Evolutionary conservation across 2,329 filamentous ascomycete species (phyloP), one percentile per base, ranked within the genome.

Genomic region (Plenodomus lindquistii): DNA sequence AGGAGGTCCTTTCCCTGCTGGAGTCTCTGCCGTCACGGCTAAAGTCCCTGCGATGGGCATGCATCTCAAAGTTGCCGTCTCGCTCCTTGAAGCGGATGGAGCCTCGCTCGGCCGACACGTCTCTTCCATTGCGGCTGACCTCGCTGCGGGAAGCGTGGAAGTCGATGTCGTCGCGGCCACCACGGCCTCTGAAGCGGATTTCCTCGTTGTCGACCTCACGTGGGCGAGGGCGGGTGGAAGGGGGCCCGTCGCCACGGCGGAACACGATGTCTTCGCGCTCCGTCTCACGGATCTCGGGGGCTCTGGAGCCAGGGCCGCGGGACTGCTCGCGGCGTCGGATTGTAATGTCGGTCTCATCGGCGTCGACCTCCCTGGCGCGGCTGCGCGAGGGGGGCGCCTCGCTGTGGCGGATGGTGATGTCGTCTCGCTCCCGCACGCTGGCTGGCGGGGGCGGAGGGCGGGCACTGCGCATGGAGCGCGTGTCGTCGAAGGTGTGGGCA

Each of bases 141-240:
- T 64, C 61, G 42, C 57, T 60, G 49, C 46, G 62, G 24, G 56
- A 54, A 21, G 62, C 52, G 13, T 55, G 62, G 48, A 63, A 60
- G 41, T 77, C 73, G 22, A 66, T 66, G 51, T 60, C 63, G 51
- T 64, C 60, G 54, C 50, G 61, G 47, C 55, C 65, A 54, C 48
- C 52, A 15, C 68, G 64, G 48, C 73, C 73, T 44, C 75, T 63
- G 66, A 81, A 79, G 48, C 75, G 73, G 47, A 81, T 74, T 53
- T 81, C 77, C 45, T 81, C 79, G 22, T 69, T 62, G 24, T 71
- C 69, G 39, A 66, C 64, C 45, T 72, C 68, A 52, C 69, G 69
- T 11, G 67, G 65, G 24, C 67, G 61, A 20, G 63, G 62, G 36
- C 46, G 50, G 50, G 46, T 50, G 46, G 45, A 50, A 29, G 67